Conservation (phyloP, 169 alveolate species). For the Plasmodium inui region DNA sequence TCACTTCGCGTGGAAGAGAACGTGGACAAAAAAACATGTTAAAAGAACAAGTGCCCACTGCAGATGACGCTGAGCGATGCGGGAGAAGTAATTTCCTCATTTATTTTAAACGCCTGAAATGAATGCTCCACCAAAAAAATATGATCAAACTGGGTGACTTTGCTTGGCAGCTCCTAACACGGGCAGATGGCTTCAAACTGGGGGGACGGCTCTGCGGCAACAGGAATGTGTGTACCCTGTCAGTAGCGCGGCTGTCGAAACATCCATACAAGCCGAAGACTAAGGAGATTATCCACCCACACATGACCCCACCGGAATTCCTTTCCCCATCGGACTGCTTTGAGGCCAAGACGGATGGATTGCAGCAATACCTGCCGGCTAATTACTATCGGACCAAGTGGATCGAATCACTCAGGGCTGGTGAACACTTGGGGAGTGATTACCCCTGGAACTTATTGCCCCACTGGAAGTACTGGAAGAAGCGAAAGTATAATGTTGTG, state of each 20-base stretch:
- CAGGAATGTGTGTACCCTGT: slow-evolving; percentile 24
- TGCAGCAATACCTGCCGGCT: slow-evolving; percentile 45
- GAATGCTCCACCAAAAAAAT: not conserved
- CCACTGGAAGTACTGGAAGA: slow-evolving; percentile 82
- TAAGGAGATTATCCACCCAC: slow-evolving; percentile 82
- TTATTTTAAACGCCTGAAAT: not conserved
- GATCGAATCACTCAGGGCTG: slow-evolving; percentile 81
- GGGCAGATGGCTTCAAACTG: not conserved
- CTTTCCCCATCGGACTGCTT: slow-evolving; percentile 53
- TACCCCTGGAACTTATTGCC: slow-evolving; percentile 84
- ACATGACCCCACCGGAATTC: slow-evolving; percentile 60
- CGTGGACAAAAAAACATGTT: not conserved
- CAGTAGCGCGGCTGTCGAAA: slow-evolving; percentile 54
- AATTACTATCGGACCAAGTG: slow-evolving; percentile 67
- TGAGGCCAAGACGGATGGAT: slow-evolving; percentile 26
- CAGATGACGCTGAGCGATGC: not conserved
- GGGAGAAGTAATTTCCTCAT: not conserved
- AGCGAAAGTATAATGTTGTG: slow-evolving; percentile 84
- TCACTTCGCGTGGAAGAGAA: not conserved
- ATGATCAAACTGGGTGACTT: slow-evolving; percentile 6
- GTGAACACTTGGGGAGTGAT: slow-evolving; percentile 87
- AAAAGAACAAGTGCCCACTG: not conserved
- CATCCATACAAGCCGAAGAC: slow-evolving; percentile 81
- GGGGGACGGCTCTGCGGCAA: not conserved
- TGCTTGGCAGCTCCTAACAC: not conserved